phyloP scores from a whole-genome alignment of 345 rosid genomes.

The Ricinus communis region DNA sequence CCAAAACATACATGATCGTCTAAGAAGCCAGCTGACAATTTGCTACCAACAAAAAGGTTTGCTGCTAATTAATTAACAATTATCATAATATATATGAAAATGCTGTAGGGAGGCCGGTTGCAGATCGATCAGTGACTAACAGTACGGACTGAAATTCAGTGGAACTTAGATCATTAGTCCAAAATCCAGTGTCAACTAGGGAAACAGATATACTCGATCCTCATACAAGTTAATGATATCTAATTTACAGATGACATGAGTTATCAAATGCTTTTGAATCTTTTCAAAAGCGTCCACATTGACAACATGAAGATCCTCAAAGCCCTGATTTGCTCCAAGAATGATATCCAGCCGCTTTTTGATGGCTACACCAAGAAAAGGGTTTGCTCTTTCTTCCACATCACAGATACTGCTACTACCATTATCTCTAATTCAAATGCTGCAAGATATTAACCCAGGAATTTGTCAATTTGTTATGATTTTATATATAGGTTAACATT shows the following conservation, averaged over 20 bases:
- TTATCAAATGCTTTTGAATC: conserved; percentile 41
- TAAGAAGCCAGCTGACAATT: conserved; percentile 45
- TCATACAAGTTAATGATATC: too few relatives aligned
- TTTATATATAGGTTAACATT: conserved; percentile 45
- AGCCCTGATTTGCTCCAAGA: conserved; percentile 64
- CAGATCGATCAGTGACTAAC: too few relatives aligned
- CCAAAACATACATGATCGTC: conserved; percentile 53
- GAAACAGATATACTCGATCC: too few relatives aligned
- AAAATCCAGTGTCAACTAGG: too few relatives aligned
- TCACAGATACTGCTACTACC: too few relatives aligned
- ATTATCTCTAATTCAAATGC: too few relatives aligned
- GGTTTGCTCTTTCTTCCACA: conserved; percentile 38
- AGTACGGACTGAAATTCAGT: too few relatives aligned
- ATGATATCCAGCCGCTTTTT: conserved; percentile 52
- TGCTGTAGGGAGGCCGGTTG: too few relatives aligned
- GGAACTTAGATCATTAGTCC: too few relatives aligned
- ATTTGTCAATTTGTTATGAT: too few relatives aligned
- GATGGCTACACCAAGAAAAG: conserved; percentile 70
- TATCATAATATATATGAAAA: too few relatives aligned
- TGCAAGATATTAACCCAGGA: too few relatives aligned
- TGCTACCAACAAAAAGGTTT: conserved; percentile 64
- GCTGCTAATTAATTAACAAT: neutral
- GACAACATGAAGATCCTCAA: conserved; percentile 81
- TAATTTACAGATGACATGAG: conserved; percentile 56
- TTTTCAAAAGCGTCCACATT: conserved; percentile 53